phyloP scores from a whole-genome alignment of 192 early-diverging fungal genomes.

The Spizellomyces sp. region DNA sequence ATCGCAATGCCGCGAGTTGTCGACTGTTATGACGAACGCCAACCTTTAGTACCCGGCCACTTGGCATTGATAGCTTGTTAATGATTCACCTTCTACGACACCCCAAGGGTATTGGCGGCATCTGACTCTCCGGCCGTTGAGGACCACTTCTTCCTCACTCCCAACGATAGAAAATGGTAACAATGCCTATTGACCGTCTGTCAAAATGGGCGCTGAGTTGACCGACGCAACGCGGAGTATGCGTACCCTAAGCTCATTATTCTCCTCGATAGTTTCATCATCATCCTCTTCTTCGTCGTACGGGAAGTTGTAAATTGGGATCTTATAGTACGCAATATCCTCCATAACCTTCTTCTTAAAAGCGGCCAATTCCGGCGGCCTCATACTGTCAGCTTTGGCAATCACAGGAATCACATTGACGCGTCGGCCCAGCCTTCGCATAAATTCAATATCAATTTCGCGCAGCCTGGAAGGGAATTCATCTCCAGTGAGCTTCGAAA shows the following conservation, averaged over 20 bases:
- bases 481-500: not conserved
- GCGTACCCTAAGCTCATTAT: slow-evolving; percentile 83
- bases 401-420: slow-evolving; percentile 97
- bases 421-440: slow-evolving; percentile 86
- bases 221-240: not conserved
- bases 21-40: slow-evolving; percentile 38
- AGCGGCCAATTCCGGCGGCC: slow-evolving; percentile 80
- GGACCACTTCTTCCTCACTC: slow-evolving; percentile 58
- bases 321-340: slow-evolving; percentile 93
- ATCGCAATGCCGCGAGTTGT: slow-evolving; percentile 66
- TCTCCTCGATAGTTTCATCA: slow-evolving; percentile 98
- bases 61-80: too few species aligned
- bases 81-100: slow-evolving; percentile 33
- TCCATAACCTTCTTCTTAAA: slow-evolving; percentile 98
- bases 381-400: slow-evolving; percentile 92
- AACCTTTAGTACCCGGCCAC: too few species aligned
- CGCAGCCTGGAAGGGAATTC: slow-evolving; percentile 62
- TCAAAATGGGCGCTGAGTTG: too few species aligned
- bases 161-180: slow-evolving; percentile 65
- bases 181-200: slow-evolving; percentile 34
- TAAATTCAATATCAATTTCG: slow-evolving; percentile 83
- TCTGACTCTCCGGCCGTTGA: slow-evolving; percentile 57
- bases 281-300: slow-evolving; percentile 95
- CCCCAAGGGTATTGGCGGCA: slow-evolving; percentile 72
- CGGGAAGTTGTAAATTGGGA: slow-evolving; percentile 98